Base-by-base conservation (phyloP, 352 stramenopile genomes). In the Phytopythium aichiense region DNA sequence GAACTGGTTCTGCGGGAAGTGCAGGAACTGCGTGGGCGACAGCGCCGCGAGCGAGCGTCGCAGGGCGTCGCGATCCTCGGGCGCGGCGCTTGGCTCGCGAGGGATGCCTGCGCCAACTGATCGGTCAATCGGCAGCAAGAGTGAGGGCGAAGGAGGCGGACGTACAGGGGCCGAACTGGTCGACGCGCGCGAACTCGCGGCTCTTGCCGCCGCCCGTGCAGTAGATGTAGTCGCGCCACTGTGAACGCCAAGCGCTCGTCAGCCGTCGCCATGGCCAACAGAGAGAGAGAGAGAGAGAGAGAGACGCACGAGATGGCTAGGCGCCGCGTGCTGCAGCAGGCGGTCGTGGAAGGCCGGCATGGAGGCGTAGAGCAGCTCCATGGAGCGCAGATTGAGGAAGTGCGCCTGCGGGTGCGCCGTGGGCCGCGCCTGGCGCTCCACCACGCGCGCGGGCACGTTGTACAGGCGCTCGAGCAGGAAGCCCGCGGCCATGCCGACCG, bases 341-440 rank as follows among this genome's bases (percentile, higher is more conserved):
- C 71, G 73, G 63, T 93, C 75, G 63, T 96, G 87, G 53, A 94
- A 90, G 45, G 48, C 62, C 20, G 81, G 81, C 72, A 94, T 84
- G n/a, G 81, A 64, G 38, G 76, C 60, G 33, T 84, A 84, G 5
- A 98, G 71, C 63, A 98, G 88, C 63, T 98, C 95, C 91, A 98
- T 98, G 1, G 88, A 96, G 33, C 95, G 79, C 8, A 97, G 76
- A 65, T 98, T 98, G 37, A 98, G 81, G 74, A 98, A 98, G 69
- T 98, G 95, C 56, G 95, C 95, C 71, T 98, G 93, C 9, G 95
- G 95, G 69, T 98, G 95, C 23, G 69, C 82, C 54, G 86, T 95
- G 20, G 82, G 81, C 61, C 76, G 72, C 40, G 65, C 63, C 54
- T 95, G 82, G 25, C 84, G 81, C 72, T 95, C 86, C n/a, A 95